phyloP scores from a whole-genome alignment of 1,284 basidiomycete species.

The Leccinum pseudoinsigne region DNA sequence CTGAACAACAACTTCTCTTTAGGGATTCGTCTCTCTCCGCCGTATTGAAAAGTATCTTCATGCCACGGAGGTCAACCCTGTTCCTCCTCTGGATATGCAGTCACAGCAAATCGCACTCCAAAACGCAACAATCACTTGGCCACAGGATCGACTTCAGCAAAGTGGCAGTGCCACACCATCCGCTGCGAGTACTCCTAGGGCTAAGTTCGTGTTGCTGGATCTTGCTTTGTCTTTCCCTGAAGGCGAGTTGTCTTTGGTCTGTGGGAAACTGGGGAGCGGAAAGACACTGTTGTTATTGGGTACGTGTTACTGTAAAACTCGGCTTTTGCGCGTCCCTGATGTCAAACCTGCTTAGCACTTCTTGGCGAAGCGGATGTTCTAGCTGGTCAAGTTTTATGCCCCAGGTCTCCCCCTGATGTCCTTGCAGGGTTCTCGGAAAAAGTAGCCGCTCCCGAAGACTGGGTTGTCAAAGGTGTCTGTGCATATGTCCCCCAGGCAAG shows the following conservation, averaged over 20 bases:
- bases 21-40: constrained; percentile 82
- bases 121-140: constrained; percentile 90
- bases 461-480: constrained; percentile 76
- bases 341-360: constrained; percentile 50
- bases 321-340: constrained; percentile 9
- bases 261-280: constrained; percentile 80
- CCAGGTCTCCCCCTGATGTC: constrained; percentile 80
- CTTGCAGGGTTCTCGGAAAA: constrained; percentile 57
- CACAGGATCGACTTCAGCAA: constrained; percentile 60
- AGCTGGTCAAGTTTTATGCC: constrained; percentile 77
- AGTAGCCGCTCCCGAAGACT: constrained; percentile 52
- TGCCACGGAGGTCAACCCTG: constrained; percentile 64
- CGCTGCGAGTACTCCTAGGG: constrained; percentile 67
- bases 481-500: constrained; percentile 91
- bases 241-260: constrained; percentile 78
- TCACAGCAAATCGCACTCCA: constrained; percentile 68
- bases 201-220: constrained; percentile 83
- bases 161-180: constrained; percentile 52
- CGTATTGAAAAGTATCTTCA: constrained; percentile 90
- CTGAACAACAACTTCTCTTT: constrained; percentile 9
- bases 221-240: constrained; percentile 77
- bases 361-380: constrained; percentile 90
- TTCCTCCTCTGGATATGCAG: constrained; percentile 57
- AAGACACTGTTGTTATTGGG: constrained; percentile 81
- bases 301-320: constrained; percentile 29